Base-by-base conservation (phyloP, 1,284 basidiomycete species). In the Malassezia cuniculi region DNA sequence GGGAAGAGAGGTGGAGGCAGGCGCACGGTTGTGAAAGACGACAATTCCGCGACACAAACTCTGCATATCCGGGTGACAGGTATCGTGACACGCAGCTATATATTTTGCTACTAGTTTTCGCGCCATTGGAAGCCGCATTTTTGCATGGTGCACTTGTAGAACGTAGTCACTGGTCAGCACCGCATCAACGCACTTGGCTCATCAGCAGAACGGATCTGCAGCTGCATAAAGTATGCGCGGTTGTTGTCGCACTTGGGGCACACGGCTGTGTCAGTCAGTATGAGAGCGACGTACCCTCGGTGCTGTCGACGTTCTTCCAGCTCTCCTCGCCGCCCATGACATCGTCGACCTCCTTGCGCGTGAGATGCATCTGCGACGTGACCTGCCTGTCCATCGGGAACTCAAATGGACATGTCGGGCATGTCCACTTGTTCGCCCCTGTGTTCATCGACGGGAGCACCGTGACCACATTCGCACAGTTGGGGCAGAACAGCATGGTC, bases 281-380 rank as follows among this genome's bases (percentile, higher is more conserved):
- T 10, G 7, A 11, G 20, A 11, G 2, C 7, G 3, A 52, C 58
- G 25, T 42, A 63, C 57, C 53, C 49, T 78, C 75, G 0, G 82
- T 89, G 32, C 80, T 79, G 69, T 94, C 89, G 4, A 90, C 90
- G 67, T 94, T 86, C 50, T 81, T 83, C 87, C 90, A 95, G 67
- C 79, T 80, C 42, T 79, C 51, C 86, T 73, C 52, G 77, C 78
- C 31, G 81, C 54, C 56, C 54, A 58, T 56, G 4, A 56, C 54
- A 31, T 60, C 55, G 36, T 58, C 55, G 9, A 60, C 56, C 32
- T 60, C 39, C 41, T 60, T 58, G 9, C 56, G 41, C 28, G 52
- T 52, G 18, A 58, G 46, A 28, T 41, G 48, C 27, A 48, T 48
- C 5, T 54, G 55, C 22, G 43, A 53, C 29, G 70, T 60, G 27